Percentiles rank a stretch among this genome's conserved stretches.
phyloP scores from a whole-genome alignment of 768 basidiomycete genomes.

The Suillus clintonianus region DNA sequence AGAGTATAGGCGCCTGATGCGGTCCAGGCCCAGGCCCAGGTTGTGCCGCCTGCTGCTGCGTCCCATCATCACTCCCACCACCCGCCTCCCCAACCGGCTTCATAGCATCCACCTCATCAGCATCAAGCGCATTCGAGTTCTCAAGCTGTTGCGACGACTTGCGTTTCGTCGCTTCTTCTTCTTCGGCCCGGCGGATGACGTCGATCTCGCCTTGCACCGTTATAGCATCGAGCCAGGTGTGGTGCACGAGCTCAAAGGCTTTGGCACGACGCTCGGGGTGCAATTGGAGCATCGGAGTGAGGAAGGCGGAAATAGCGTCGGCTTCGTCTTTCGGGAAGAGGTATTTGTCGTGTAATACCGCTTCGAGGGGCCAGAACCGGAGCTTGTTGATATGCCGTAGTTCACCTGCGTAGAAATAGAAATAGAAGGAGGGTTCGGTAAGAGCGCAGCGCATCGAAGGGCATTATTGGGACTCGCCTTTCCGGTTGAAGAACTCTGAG shows the following conservation, averaged over 20 bases:
- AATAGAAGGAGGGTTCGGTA: neutral
- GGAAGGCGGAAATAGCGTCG: conserved; percentile 76
- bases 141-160: conserved; percentile 11
- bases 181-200: conserved; percentile 65
- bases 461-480: too few species aligned
- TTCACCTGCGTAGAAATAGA: conserved; percentile 50
- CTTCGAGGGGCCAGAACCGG: conserved; percentile 84
- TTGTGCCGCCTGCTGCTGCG: neutral
- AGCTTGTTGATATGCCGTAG: conserved; percentile 93
- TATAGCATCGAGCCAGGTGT: conserved; percentile 84
- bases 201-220: conserved; percentile 92
- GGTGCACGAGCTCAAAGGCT: conserved; percentile 80
- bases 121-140: conserved; percentile 14
- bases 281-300: conserved; percentile 87
- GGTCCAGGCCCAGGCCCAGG: too few species aligned
- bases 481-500: conserved; percentile 94
- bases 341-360: conserved; percentile 93
- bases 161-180: conserved; percentile 41
- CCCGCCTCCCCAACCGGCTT: conserved; percentile 46
- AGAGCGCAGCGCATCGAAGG: too few species aligned
- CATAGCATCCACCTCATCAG: conserved; percentile 56
- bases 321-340: conserved; percentile 85
- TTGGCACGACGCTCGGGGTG: conserved; percentile 88
- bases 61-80: conserved; percentile 7
- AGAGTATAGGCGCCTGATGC: conserved; percentile 33